Conservation (phyloP, 257 asterid species). For the Nicotiana noctiflora region DNA sequence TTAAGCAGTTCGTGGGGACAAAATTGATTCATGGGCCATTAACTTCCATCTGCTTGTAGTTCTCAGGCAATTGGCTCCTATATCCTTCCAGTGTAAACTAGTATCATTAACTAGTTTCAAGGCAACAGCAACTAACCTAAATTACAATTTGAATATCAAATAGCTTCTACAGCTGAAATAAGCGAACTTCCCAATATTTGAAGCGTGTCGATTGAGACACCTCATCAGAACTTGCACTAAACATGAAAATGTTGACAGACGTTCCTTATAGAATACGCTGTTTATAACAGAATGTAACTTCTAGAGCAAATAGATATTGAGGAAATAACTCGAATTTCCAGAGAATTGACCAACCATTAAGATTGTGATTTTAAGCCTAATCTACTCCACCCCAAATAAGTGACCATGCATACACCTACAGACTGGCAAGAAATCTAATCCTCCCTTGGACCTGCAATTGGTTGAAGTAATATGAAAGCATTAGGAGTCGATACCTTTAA, state of each 20-base stretch:
- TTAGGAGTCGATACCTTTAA: conserved; percentile 56
- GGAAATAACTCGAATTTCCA: no score
- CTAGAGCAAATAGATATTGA: background rate
- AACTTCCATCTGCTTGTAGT: background rate
- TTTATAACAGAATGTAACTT: background rate
- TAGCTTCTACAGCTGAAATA: background rate
- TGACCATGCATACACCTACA: background rate
- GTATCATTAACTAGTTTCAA: background rate
- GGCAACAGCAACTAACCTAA: background rate
- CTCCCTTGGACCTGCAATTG: background rate
- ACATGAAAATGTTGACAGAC: background rate
- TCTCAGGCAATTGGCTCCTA: background rate
- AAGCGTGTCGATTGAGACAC: background rate
- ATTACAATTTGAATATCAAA: background rate
- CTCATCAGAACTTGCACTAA: background rate
- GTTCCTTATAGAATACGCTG: background rate
- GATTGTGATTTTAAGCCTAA: background rate
- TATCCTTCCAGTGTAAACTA: background rate
- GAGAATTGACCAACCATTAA: background rate
- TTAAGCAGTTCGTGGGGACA: background rate
- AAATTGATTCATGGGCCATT: background rate
- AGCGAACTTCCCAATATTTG: background rate
- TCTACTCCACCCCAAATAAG: background rate
- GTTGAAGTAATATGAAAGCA: background rate
- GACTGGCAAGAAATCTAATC: background rate